phyloP scores from a whole-genome alignment of 148 eudicot genomes.

The Polygonum maritimum region DNA sequence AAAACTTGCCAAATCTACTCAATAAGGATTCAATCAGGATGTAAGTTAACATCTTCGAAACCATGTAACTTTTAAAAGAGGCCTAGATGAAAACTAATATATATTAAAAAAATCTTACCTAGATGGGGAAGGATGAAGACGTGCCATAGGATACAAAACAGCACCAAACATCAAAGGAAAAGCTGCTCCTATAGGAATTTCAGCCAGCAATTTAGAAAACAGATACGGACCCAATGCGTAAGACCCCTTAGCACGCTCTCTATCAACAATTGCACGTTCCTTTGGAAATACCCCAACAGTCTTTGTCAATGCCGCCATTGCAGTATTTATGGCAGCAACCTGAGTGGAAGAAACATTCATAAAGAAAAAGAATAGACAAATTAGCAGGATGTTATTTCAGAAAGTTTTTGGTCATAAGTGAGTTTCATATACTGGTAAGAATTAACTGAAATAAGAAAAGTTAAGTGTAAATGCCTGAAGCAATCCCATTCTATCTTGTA shows the following conservation, averaged over 20 bases:
- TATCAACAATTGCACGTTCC: conserved; percentile 94
- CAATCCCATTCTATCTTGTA: conserved; percentile 96
- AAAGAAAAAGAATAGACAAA: not conserved
- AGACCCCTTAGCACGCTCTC: conserved; percentile 92
- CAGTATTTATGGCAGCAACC: conserved; percentile 99
- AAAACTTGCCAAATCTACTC: conserved; percentile 80
- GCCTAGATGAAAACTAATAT: not conserved
- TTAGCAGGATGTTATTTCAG: not conserved
- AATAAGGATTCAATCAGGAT: conserved; percentile 3
- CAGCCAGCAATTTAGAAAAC: conserved; percentile 83
- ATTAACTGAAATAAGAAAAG: not conserved
- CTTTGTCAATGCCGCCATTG: conserved; percentile 99
- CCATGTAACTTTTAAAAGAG: not conserved
- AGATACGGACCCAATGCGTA: conserved; percentile 85
- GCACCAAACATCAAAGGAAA: conserved; percentile 90
- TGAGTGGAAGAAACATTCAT: conserved; percentile 14
- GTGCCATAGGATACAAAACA: conserved; percentile 90
- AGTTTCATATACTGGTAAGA: not conserved
- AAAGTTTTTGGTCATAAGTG: not conserved
- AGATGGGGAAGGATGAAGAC: conserved; percentile 80
- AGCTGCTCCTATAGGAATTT: conserved; percentile 89
- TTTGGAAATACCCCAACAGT: conserved; percentile 93
- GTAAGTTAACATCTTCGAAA: not conserved
- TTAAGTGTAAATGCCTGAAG: conserved; percentile 54
- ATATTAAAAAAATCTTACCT: conserved; percentile 31